These are phyloP conservation scores for Penicillium corylophilum DNA, from an alignment of 2,329 filamentous ascomycete species.

Conservation along the genomic window DNA sequence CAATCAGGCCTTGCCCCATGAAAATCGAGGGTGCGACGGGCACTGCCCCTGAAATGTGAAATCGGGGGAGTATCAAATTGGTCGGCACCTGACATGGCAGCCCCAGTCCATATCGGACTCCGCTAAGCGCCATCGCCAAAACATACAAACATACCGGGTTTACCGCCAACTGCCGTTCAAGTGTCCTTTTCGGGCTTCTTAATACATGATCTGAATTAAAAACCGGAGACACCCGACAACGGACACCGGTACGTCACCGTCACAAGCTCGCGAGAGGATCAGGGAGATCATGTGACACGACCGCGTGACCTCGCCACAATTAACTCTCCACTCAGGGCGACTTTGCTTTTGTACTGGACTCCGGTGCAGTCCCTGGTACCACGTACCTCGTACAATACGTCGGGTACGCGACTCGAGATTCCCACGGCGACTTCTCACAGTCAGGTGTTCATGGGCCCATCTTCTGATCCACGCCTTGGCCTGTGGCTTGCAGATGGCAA, in stretches of 20 bases:
- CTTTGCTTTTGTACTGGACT: background rate
- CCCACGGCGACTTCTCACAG: slow-evolving; percentile 4
- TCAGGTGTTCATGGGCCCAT: slow-evolving; percentile 9
- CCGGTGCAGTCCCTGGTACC: background rate
- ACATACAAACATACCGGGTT: background rate
- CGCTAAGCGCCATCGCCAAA: slow-evolving; percentile 12
- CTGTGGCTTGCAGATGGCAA: background rate
- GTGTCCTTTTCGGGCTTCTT: background rate
- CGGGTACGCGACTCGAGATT: background rate
- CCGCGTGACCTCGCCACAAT: slow-evolving; percentile 21
- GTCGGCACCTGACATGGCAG: slow-evolving; percentile 6
- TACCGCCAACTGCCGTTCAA: background rate
- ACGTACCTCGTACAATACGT: background rate
- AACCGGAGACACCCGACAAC: background rate
- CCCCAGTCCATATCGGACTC: slow-evolving; percentile 9
- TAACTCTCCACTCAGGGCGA: background rate
- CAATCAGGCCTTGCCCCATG: background rate
- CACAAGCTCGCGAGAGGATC: slow-evolving; percentile 17
- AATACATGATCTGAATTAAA: background rate
- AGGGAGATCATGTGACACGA: slow-evolving; percentile 15
- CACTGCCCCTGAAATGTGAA: background rate
- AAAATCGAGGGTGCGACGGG: background rate
- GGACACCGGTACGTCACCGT: slow-evolving; percentile 10
- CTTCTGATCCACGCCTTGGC: slow-evolving; percentile 15
- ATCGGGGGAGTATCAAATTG: slow-evolving; percentile 7